Percentiles rank a stretch among this genome's conserved stretches.
Conservation (phyloP, 2,329 filamentous ascomycete genomes). For the Fusarium transvaalense region DNA sequence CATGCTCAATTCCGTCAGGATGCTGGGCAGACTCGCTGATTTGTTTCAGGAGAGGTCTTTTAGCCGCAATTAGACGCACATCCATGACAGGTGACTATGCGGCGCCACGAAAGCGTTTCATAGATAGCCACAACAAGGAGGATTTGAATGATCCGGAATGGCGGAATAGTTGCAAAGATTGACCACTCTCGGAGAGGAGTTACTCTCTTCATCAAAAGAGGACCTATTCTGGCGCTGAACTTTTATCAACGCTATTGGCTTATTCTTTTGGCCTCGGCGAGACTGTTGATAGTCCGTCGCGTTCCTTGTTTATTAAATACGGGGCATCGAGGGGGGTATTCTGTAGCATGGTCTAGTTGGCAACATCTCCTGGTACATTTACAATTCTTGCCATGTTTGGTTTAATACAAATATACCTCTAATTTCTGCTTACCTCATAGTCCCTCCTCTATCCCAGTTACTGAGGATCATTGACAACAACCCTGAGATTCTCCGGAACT, state of each 20-base stretch:
- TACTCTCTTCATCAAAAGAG: background rate
- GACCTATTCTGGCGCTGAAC: background rate
- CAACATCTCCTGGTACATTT: background rate
- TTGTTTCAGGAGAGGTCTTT: background rate
- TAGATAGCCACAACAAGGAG: background rate
- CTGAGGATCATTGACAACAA: background rate
- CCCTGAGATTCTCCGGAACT: background rate
- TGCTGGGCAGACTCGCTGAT: background rate
- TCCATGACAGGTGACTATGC: background rate
- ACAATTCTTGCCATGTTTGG: background rate
- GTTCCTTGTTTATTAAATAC: too few species aligned
- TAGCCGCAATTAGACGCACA: background rate
- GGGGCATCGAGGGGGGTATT: background rate
- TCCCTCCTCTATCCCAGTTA: background rate
- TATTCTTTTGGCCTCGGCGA: background rate
- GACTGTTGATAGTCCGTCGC: background rate
- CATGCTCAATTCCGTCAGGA: background rate
- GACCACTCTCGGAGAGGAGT: background rate
- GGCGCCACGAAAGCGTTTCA: background rate
- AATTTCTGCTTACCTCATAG: background rate
- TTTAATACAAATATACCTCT: conserved; percentile 16
- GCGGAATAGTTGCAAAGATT: background rate
- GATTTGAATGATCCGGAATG: background rate
- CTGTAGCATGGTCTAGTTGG: background rate
- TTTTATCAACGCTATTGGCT: background rate